Evolutionary conservation across 2,329 filamentous ascomycete species (phyloP), one percentile per base, ranked within the genome.

Genomic region (Sporothrix inflata): DNA sequence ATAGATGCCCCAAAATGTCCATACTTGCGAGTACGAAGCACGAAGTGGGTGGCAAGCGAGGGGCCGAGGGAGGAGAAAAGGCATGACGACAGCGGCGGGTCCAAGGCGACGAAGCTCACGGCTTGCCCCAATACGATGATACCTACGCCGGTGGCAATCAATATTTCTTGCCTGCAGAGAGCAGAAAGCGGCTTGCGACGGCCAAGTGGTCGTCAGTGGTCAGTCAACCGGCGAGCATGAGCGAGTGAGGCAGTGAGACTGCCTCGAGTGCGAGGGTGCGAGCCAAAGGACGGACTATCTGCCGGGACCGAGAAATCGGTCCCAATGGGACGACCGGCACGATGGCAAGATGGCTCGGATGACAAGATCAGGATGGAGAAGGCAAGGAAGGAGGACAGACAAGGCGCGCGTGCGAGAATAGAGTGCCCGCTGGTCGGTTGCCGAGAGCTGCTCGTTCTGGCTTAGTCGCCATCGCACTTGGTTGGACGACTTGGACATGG

Each of bases 171-270:
- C 55, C 5, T 21, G 34, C 55, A 21, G 19, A 67, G 11, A 14
- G 55, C 42, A 49, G 9, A 40, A 38, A 61, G 60, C 60, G 60
- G 60, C 30, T 63, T 63, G 55, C 45, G 45, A 63, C 69, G 69
- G 69, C 53, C 53, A 47, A 70, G 47, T 42, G 66, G 49, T 21
- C 21, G 27, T 27, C 38, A 16, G 60, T 27, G 12, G 60, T 40
- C 34, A 61, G 57, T 8, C 57, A 38, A n/a, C 38, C 34, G 5
- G 1, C n/a, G 61, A 21, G 21, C 12, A 19, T 7, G n/a, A 47
- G 21, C 19, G 51, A 27, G 51, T 9, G n/a, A 24, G 11, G n/a
- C 51, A 16, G 24, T 12, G 21, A 27, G 9, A n/a, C n/a, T n/a
- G n/a, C n/a, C n/a, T n/a, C n/a, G n/a, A 30, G 21, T 24, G 34